These are phyloP conservation scores for Sphagnum magellanicum DNA, from an alignment of 228 moss, liverwort and hornwort species.

Conservation along the genomic window DNA sequence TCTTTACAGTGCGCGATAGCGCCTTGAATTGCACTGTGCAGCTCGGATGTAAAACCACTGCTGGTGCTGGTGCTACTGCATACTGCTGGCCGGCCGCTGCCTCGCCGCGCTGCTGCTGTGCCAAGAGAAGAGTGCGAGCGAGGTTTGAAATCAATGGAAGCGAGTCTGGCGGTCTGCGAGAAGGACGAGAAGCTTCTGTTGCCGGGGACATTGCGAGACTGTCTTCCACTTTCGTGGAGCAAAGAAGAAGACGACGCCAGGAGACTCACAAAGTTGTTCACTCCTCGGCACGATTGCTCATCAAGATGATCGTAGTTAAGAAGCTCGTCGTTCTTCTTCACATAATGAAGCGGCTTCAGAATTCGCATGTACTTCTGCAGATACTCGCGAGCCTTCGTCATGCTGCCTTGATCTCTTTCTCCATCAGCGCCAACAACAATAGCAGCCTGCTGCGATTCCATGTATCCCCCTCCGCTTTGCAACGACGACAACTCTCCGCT, in stretches of 20 bases:
- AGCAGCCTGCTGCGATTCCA: slow-evolving; percentile 6
- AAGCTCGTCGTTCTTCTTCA: slow-evolving; percentile 5
- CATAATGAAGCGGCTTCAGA: slow-evolving; percentile 19
- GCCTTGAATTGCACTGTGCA: slow-evolving; percentile 50
- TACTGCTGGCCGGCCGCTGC: slow-evolving; percentile 15
- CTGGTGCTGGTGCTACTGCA: slow-evolving; percentile 25
- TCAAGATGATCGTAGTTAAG: not conserved
- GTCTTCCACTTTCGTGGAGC: slow-evolving; percentile 2
- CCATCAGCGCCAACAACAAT: not conserved
- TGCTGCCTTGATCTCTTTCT: slow-evolving; percentile 23
- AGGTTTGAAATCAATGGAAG: not conserved
- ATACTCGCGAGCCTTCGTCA: slow-evolving; percentile 31
- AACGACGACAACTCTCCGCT: slow-evolving; percentile 41
- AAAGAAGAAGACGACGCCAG: no score
- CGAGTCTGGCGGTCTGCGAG: slow-evolving; percentile 17
- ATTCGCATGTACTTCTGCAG: slow-evolving; percentile 47
- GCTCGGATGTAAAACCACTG: slow-evolving; percentile 36
- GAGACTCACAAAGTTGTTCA: not conserved
- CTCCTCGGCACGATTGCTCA: not conserved
- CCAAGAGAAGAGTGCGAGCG: slow-evolving; percentile 17
- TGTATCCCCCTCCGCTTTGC: slow-evolving; percentile 19
- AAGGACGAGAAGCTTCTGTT: slow-evolving; percentile 40
- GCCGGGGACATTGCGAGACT: slow-evolving; percentile 1
- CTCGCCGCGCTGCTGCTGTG: slow-evolving; percentile 6
- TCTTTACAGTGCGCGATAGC: slow-evolving; percentile 61